Percentiles rank a stretch among this genome's conserved stretches.
These are phyloP conservation scores for Volvox reticuliferus DNA, from an alignment of 139 green algal genomes.

Conservation along the genomic window DNA sequence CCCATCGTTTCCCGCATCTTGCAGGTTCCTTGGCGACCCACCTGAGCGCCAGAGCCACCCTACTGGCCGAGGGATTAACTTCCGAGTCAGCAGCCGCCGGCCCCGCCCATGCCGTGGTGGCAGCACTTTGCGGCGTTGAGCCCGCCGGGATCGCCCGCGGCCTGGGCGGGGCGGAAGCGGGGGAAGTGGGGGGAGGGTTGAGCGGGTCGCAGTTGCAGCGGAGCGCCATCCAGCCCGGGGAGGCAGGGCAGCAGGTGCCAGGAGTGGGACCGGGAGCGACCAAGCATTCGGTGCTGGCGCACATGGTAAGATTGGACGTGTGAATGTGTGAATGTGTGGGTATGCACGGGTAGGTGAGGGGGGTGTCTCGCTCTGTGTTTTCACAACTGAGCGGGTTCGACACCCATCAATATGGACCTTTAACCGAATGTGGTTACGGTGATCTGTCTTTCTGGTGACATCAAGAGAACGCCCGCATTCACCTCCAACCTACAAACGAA, in stretches of 20 bases:
- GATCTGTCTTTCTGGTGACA: too few relatives aligned
- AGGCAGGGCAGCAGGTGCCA: not conserved
- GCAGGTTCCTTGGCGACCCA: conserved; percentile 43
- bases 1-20: not conserved
- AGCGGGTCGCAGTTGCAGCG: not conserved
- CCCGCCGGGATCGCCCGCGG: not conserved
- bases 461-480: too few relatives aligned
- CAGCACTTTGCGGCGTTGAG: conserved; percentile 3
- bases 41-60: not conserved
- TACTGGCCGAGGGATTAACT: not conserved
- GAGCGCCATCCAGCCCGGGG: too few relatives aligned
- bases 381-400: too few relatives aligned
- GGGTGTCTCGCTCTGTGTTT: too few relatives aligned
- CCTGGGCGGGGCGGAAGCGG: not conserved
- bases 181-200: not conserved
- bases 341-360: too few relatives aligned
- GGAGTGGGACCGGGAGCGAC: not conserved
- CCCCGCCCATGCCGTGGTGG: not conserved
- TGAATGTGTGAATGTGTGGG: too few relatives aligned
- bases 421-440: too few relatives aligned
- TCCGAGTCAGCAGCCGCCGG: not conserved
- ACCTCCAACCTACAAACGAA: too few relatives aligned
- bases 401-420: too few relatives aligned
- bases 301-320: conserved; percentile 5
- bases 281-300: conserved; percentile 16